phyloP scores from a whole-genome alignment of 306 rosid genomes.

The Pueraria montana region DNA sequence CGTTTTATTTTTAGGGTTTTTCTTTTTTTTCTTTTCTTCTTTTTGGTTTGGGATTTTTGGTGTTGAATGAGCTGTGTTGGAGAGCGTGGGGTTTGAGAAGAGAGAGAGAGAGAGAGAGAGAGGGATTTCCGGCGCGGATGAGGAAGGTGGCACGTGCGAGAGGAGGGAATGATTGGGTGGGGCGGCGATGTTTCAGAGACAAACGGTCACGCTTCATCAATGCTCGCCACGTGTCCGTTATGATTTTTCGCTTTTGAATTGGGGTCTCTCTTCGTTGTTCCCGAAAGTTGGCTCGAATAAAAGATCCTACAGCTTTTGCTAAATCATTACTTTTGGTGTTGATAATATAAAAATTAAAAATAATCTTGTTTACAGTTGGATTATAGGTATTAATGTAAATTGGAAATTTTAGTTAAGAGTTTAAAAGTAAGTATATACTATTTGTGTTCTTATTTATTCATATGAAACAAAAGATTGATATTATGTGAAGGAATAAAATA shows the following conservation, averaged over 20 bases:
- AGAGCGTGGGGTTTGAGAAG: neutral
- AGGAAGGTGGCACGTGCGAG: slow-evolving; percentile 38
- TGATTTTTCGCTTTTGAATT: neutral
- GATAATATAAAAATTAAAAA: neutral
- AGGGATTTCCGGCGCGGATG: slow-evolving; percentile 23
- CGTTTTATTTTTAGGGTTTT: slow-evolving; percentile 1
- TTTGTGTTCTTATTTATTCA: too few species aligned
- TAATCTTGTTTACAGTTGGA: neutral
- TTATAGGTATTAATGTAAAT: neutral
- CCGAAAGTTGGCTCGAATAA: neutral
- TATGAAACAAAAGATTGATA: too few species aligned
- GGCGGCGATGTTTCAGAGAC: slow-evolving; percentile 13
- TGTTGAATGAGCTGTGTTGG: neutral
- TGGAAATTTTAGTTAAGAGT: too few species aligned
- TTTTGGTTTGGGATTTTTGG: neutral
- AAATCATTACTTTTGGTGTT: neutral
- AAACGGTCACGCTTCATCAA: neutral
- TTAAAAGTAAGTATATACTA: too few species aligned
- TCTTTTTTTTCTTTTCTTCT: neutral
- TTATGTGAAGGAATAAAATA: too few species aligned
- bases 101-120: neutral
- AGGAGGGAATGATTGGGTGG: neutral
- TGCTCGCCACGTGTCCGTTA: neutral
- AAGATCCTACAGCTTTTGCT: neutral
- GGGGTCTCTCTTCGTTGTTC: neutral